Base-by-base conservation (phyloP, 2,329 filamentous ascomycete species). In the Aspergillus unguis region DNA sequence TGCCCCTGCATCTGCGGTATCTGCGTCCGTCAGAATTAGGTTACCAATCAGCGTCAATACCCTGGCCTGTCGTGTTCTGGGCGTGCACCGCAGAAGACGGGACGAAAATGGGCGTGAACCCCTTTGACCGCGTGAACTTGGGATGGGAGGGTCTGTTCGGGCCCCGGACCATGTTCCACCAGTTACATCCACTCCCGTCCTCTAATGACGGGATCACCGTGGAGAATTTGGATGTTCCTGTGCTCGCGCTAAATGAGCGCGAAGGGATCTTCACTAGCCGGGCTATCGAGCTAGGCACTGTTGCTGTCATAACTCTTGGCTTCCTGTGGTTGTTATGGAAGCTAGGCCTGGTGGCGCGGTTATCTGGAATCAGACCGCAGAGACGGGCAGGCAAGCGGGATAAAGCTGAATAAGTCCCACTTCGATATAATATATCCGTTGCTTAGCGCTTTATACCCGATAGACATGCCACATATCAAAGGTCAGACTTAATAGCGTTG, bases 11-110 rank as follows among this genome's bases (percentile, higher is more conserved):
- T 66, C 79, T 96, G 3, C 87, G 92, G 31, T 97, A 96, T 68
- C 78, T 95, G 4, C 73, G 78, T 5, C 88, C 88, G 0, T 77
- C 79, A 0, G 68, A 71, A 40, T 77, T 77, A 2, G 85, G 85
- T 2, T 77, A 82, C 57, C 69, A 73, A 2, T 60, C 77, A 4
- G 70, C 85, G 1, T 74, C 83, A n/a, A 69, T 94, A 0, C 88
- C 92, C 0, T 92, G 87, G 75, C 92, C 92, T 0, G 81, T 83
- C 0, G 81, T 96, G 0, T 96, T 96, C 75, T 96, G 92, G 92
- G 90, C 91, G 0, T 97, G 92, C 65, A 78, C 81, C 6, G 82
- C 85, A 0, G 70, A 75, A 35, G 71, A 73, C 32, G 69, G 81
- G 1, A 79, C 79, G 1, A 86, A 88, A 62, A 88, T 92, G 71